Evolutionary conservation across 768 basidiomycete species (phyloP).

Genomic region (Crucibulum laeve): DNA sequence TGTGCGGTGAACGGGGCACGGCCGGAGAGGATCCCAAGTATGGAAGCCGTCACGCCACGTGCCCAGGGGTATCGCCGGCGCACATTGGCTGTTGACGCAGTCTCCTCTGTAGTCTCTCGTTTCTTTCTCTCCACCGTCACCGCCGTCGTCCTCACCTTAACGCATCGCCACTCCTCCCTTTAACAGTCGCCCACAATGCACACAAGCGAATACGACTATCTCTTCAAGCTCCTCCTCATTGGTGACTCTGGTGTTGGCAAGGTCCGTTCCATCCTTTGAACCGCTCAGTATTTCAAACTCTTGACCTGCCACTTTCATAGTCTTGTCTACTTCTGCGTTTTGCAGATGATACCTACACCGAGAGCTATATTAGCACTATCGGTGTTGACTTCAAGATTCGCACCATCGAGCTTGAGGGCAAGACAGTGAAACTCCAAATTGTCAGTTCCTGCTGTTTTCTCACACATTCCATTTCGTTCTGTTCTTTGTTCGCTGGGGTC

Average conservation of each 20-base stretch:
- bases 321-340: slow-evolving; percentile 91
- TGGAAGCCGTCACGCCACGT: slow-evolving; percentile 21
- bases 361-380: slow-evolving; percentile 96
- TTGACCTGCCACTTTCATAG: slow-evolving; percentile 35
- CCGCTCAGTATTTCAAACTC: slow-evolving; percentile 15
- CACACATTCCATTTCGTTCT: slow-evolving; percentile 5
- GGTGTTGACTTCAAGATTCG: slow-evolving; percentile 99
- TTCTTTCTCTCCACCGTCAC: slow-evolving; percentile 26
- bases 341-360: slow-evolving; percentile 96
- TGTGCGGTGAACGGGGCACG: no score
- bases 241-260: slow-evolving; percentile 96
- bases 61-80: slow-evolving; percentile 15
- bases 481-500: neutral
- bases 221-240: slow-evolving; percentile 94
- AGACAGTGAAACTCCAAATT: slow-evolving; percentile 98
- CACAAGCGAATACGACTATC: slow-evolving; percentile 92
- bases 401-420: slow-evolving; percentile 97
- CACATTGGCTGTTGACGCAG: slow-evolving; percentile 32
- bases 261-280: slow-evolving; percentile 36
- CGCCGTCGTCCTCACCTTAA: slow-evolving; percentile 19
- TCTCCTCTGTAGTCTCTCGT: slow-evolving; percentile 20
- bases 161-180: slow-evolving; percentile 17
- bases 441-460: slow-evolving; percentile 47
- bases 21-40: neutral
- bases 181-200: slow-evolving; percentile 52